phyloP scores from a whole-genome alignment of 805 yeast species.

The Yamadazyma olivae region DNA sequence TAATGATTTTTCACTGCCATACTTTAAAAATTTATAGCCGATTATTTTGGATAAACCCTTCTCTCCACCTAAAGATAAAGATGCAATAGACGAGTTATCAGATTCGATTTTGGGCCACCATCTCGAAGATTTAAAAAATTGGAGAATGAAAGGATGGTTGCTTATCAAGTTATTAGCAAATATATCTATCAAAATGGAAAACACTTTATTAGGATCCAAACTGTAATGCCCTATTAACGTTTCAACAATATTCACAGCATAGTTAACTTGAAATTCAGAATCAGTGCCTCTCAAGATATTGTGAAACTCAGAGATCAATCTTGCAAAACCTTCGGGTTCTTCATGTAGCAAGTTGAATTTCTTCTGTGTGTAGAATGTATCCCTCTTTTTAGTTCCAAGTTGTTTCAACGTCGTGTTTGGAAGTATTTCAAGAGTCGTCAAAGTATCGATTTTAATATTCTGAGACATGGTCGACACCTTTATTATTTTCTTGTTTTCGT shows the following conservation, averaged over 20 bases:
- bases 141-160: slow-evolving; percentile 45
- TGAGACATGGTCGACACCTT: slow-evolving; percentile 30
- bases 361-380: slow-evolving; percentile 46
- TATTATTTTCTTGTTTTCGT: slow-evolving; percentile 22
- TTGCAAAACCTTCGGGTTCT: slow-evolving; percentile 75
- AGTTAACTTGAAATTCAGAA: slow-evolving; percentile 38
- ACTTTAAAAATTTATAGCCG: slow-evolving; percentile 40
- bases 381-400: slow-evolving; percentile 34
- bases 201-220: slow-evolving; percentile 67
- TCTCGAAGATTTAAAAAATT: slow-evolving; percentile 48
- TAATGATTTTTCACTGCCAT: slow-evolving; percentile 26
- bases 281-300: slow-evolving; percentile 36
- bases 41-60: slow-evolving; percentile 52
- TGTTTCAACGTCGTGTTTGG: slow-evolving; percentile 34
- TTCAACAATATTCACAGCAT: slow-evolving; percentile 47
- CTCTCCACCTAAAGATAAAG: slow-evolving; percentile 51
- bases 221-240: slow-evolving; percentile 69
- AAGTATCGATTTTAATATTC: slow-evolving; percentile 25
- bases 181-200: slow-evolving; percentile 60
- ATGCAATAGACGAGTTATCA: slow-evolving; percentile 27
- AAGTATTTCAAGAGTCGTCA: slow-evolving; percentile 25
- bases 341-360: slow-evolving; percentile 70
- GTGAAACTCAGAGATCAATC: slow-evolving; percentile 50
- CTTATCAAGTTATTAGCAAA: slow-evolving; percentile 43
- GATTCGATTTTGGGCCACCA: slow-evolving; percentile 62